phyloP scores from a whole-genome alignment of 441 rosid species.

The Breynia disticha region DNA sequence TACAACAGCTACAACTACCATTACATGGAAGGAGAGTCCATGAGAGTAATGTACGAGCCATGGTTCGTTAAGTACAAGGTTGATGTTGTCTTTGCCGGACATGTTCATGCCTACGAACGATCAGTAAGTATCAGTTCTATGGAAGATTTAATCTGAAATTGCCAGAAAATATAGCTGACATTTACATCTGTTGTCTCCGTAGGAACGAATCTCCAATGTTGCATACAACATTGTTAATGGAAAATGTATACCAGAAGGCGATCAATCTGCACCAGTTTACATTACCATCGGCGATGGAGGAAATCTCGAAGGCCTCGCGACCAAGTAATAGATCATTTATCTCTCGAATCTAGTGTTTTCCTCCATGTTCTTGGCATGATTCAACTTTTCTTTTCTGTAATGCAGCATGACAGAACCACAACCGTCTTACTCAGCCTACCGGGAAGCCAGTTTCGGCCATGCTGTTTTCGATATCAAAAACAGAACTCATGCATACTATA shows the following conservation, averaged over 20 bases:
- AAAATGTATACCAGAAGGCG: slow-evolving; percentile 40
- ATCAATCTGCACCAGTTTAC: slow-evolving; percentile 71
- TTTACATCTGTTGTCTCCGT: background rate
- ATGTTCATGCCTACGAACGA: slow-evolving; percentile 89
- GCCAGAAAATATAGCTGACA: too few species aligned
- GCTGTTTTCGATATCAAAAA: slow-evolving; percentile 61
- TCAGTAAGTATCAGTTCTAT: slow-evolving; percentile 42
- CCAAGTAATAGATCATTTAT: slow-evolving; percentile 30
- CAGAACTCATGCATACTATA: slow-evolving; percentile 56
- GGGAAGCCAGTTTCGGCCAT: slow-evolving; percentile 86
- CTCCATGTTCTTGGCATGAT: background rate
- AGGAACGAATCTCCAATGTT: slow-evolving; percentile 78
- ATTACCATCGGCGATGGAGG: slow-evolving; percentile 87
- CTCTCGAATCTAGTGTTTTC: background rate
- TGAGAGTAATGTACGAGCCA: slow-evolving; percentile 79
- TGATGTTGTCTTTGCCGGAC: slow-evolving; percentile 81
- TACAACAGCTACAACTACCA: slow-evolving; percentile 85
- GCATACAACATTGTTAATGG: slow-evolving; percentile 59
- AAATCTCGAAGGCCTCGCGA: slow-evolving; percentile 68
- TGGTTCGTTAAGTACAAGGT: slow-evolving; percentile 77
- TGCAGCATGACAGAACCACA: slow-evolving; percentile 81
- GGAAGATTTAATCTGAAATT: background rate
- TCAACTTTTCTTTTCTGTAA: background rate
- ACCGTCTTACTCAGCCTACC: slow-evolving; percentile 67
- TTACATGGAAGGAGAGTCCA: slow-evolving; percentile 92